Evolutionary conservation across 371 early-diverging fungal genomes (phyloP).

Genomic region (Funneliformis caledonium): DNA sequence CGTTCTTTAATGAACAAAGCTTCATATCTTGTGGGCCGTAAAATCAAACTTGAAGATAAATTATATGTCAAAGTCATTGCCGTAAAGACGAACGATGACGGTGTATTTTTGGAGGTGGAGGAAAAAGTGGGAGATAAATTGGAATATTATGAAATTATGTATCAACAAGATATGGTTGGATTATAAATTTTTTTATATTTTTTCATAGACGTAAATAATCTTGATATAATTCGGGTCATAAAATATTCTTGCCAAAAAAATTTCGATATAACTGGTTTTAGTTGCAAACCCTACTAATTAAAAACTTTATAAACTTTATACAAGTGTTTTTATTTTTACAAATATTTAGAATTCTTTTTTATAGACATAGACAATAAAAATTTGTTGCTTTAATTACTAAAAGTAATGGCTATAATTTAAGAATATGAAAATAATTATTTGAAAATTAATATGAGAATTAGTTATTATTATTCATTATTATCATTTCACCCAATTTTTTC

Average conservation of each 20-base stretch:
- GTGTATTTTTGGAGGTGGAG: constrained; percentile 25
- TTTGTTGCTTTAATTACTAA: too few species aligned
- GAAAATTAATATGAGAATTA: too few species aligned
- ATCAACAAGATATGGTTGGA: constrained; percentile 31
- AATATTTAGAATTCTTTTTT: too few species aligned
- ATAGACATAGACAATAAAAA: too few species aligned
- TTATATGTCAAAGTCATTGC: constrained; percentile 27
- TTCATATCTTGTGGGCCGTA: constrained; percentile 17
- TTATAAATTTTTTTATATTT: background rate
- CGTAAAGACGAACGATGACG: constrained; percentile 17
- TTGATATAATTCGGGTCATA: background rate
- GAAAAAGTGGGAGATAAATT: constrained; percentile 28
- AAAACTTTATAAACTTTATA: too few species aligned
- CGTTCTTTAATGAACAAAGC: constrained; percentile 23
- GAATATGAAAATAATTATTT: too few species aligned
- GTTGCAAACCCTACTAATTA: too few species aligned
- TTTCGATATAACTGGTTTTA: too few species aligned
- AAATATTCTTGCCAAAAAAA: background rate
- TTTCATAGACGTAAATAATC: background rate
- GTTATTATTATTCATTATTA: too few species aligned
- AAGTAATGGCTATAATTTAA: too few species aligned
- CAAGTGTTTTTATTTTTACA: too few species aligned
- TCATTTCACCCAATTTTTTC: too few species aligned
- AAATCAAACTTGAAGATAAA: constrained; percentile 25
- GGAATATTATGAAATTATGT: constrained; percentile 25